Percentiles rank a stretch among this genome's conserved stretches.
Conservation (phyloP, 1,284 basidiomycete genomes). For the Austroboletus rostrupii region DNA sequence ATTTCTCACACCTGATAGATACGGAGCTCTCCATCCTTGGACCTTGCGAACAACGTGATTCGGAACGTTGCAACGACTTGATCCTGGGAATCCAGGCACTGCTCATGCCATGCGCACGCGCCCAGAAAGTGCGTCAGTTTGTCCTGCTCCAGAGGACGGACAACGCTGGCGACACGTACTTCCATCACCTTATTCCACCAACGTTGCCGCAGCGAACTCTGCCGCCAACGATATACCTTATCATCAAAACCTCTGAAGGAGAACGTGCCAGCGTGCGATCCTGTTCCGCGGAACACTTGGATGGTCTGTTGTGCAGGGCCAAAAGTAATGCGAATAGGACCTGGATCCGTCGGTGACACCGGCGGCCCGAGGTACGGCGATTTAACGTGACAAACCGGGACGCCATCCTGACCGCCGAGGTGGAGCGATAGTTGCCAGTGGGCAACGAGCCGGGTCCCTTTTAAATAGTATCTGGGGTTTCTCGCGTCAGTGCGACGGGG, state of each 20-base stretch:
- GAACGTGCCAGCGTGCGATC: conserved; percentile 6
- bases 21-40: conserved; percentile 31
- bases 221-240: conserved; percentile 24
- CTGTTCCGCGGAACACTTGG: conserved; percentile 11
- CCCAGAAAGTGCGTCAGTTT: not conserved
- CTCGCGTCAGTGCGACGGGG: not conserved
- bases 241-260: conserved; percentile 25
- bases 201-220: conserved; percentile 1
- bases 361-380: conserved; percentile 30
- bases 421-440: conserved; percentile 25
- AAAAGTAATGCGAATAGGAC: conserved; percentile 20
- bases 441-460: conserved; percentile 11
- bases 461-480: conserved; percentile 24
- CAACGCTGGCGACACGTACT: not conserved
- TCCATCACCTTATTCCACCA: conserved; percentile 8
- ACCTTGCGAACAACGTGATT: conserved; percentile 27
- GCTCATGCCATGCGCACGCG: not conserved
- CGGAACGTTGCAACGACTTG: conserved; percentile 32
- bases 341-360: conserved; percentile 5
- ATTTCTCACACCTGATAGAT: conserved; percentile 26
- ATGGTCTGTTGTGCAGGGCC: conserved; percentile 7
- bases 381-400: conserved; percentile 21
- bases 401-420: conserved; percentile 16
- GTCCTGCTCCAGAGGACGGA: not conserved
- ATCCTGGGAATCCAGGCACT: conserved; percentile 24